A percentile compares a stretch with the other conserved stretches of the same genome.
Evolutionary conservation across 2,329 filamentous ascomycete species (phyloP).

Genomic region (Fusarium neocosmosporiellum): DNA sequence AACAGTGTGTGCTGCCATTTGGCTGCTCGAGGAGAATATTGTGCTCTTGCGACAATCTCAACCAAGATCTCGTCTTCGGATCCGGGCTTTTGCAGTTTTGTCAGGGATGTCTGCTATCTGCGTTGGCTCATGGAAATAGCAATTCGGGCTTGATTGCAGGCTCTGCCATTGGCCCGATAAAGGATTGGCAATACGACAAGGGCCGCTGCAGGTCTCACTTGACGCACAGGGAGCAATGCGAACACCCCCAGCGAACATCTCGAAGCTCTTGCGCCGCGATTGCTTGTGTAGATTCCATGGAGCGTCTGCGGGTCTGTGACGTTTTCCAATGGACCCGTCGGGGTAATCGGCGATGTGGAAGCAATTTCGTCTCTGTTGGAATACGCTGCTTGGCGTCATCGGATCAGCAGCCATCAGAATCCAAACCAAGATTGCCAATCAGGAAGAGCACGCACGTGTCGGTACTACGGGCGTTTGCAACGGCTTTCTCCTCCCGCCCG

Average conservation of each 20-base stretch:
- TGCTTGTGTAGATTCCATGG: background rate
- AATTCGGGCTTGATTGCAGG: constrained; percentile 10
- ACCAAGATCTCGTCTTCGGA: constrained; percentile 7
- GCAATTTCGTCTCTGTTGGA: constrained; percentile 18
- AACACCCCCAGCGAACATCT: background rate
- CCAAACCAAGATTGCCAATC: constrained; percentile 17
- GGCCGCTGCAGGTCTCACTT: background rate
- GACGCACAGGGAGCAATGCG: constrained; percentile 3
- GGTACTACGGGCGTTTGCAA: constrained; percentile 27
- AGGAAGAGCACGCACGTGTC: background rate
- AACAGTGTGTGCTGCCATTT: background rate
- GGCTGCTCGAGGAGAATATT: background rate
- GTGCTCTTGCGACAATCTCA: background rate
- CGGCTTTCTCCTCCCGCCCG: constrained; percentile 11
- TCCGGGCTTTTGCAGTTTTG: constrained; percentile 16
- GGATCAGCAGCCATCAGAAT: constrained; percentile 23
- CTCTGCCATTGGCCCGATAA: constrained; percentile 30
- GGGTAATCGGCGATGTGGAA: background rate
- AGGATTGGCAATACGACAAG: constrained; percentile 13
- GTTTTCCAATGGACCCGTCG: constrained; percentile 12
- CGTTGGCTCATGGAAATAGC: constrained; percentile 25
- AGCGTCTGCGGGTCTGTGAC: constrained; percentile 9
- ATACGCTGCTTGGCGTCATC: constrained; percentile 23
- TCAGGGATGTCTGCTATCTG: constrained; percentile 20
- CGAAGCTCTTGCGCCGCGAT: background rate